These are phyloP conservation scores for Lentinula edodes DNA, from an alignment of 768 basidiomycete genomes.

Conservation along the genomic window DNA sequence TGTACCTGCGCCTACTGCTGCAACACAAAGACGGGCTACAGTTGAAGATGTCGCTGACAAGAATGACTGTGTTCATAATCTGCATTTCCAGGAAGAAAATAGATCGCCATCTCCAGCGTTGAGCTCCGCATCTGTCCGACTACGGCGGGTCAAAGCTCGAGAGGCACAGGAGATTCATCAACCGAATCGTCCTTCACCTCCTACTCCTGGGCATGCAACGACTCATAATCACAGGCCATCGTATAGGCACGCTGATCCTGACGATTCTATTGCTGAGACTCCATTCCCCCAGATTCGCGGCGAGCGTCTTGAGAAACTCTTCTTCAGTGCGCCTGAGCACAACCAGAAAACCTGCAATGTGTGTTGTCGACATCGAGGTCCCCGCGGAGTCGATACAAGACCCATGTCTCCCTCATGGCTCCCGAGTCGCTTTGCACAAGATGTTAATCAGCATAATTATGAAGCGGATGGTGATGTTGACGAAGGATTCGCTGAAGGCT, in stretches of 20 bases:
- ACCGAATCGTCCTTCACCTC: constrained; percentile 26
- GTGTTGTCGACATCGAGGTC: constrained; percentile 43
- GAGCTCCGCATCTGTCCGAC: background rate
- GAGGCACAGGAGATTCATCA: background rate
- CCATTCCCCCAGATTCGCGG: constrained; percentile 85
- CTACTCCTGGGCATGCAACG: constrained; percentile 28
- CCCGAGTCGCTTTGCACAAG: constrained; percentile 14
- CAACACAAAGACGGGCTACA: background rate
- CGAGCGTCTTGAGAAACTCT: constrained; percentile 68
- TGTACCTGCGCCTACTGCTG: background rate
- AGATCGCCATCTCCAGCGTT: background rate
- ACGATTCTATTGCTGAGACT: constrained; percentile 23
- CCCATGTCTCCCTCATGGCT: constrained; percentile 19
- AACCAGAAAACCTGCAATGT: constrained; percentile 63
- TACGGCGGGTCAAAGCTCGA: background rate
- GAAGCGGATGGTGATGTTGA: constrained; percentile 26
- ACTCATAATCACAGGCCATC: constrained; percentile 10
- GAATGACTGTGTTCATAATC: background rate
- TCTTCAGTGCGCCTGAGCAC: constrained; percentile 77
- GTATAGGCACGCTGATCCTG: constrained; percentile 1
- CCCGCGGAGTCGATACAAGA: constrained; percentile 5
- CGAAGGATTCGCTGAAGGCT: constrained; percentile 44
- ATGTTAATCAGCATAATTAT: constrained; percentile 5
- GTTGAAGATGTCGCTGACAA: background rate
- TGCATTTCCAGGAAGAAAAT: background rate